These are phyloP conservation scores for Colletotrichum truncatum DNA, from an alignment of 2,329 filamentous ascomycete genomes.

Conservation along the genomic window DNA sequence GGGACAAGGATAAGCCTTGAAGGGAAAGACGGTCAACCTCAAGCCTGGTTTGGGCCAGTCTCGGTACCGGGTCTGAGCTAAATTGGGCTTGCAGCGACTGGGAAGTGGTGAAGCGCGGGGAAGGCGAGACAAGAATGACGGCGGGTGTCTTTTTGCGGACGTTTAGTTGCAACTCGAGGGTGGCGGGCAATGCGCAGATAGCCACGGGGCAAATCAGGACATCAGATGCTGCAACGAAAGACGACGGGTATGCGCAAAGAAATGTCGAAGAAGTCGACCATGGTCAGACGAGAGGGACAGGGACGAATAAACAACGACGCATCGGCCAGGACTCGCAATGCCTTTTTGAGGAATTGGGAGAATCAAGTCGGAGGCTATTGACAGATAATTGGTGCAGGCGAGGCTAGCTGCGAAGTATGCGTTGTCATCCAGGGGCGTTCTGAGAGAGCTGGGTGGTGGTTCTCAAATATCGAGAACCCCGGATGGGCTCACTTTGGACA, in stretches of 20 bases:
- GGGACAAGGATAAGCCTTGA: slow-evolving; percentile 31
- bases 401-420: slow-evolving; percentile 5
- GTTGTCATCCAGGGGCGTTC: slow-evolving; percentile 14
- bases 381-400: background rate
- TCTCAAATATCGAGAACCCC: background rate
- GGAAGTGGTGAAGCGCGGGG: slow-evolving; percentile 13
- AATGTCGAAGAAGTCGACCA: slow-evolving; percentile 23
- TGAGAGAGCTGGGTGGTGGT: background rate
- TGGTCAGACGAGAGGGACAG: slow-evolving; percentile 23
- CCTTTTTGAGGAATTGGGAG: slow-evolving; percentile 26
- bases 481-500: slow-evolving; percentile 17
- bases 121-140: slow-evolving; percentile 27
- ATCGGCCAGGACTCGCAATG: slow-evolving; percentile 8
- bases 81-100: slow-evolving; percentile 25
- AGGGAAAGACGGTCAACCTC: slow-evolving; percentile 32
- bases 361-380: background rate
- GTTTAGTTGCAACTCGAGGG: slow-evolving; percentile 20
- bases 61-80: slow-evolving; percentile 24
- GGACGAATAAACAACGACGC: background rate
- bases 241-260: slow-evolving; percentile 23
- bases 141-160: slow-evolving; percentile 15
- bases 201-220: slow-evolving; percentile 12
- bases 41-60: slow-evolving; percentile 17
- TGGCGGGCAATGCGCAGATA: slow-evolving; percentile 24
- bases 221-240: slow-evolving; percentile 24